These are phyloP conservation scores for Gossypium raimondii DNA, from an alignment of 345 rosid genomes.

Conservation along the genomic window DNA sequence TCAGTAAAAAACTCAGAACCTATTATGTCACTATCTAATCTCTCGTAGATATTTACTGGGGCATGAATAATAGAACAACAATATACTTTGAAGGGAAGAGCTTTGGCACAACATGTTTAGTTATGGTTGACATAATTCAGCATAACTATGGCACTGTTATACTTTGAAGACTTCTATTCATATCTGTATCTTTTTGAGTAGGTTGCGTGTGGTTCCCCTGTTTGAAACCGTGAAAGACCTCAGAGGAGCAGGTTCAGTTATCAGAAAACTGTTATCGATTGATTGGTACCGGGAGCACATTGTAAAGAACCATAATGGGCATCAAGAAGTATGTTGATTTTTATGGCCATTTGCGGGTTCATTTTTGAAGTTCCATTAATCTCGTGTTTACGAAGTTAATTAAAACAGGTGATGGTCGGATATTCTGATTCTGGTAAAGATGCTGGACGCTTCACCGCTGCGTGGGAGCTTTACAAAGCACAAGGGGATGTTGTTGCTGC, in stretches of 20 bases:
- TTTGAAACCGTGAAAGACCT: constrained; percentile 92
- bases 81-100: neutral
- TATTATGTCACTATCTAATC: neutral
- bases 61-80: neutral
- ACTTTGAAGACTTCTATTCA: neutral
- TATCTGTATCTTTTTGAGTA: constrained; percentile 26
- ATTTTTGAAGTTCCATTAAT: neutral
- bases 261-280: constrained; percentile 75
- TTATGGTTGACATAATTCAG: neutral
- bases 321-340: constrained; percentile 67
- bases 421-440: constrained; percentile 98
- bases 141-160: constrained; percentile 6
- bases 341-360: neutral
- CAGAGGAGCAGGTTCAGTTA: constrained; percentile 83
- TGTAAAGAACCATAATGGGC: constrained; percentile 72
- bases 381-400: constrained; percentile 12
- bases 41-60: neutral
- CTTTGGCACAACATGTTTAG: neutral
- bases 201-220: constrained; percentile 92
- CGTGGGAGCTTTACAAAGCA: constrained; percentile 98
- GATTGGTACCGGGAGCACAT: constrained; percentile 92
- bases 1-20: neutral
- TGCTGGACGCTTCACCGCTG: constrained; percentile 98
- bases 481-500: constrained; percentile 98
- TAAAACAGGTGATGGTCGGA: constrained; percentile 91